Evolutionary conservation across 2,329 filamentous ascomycete genomes (phyloP), one percentile per base, ranked within the genome.

Genomic region (Thermoascus crustaceus): DNA sequence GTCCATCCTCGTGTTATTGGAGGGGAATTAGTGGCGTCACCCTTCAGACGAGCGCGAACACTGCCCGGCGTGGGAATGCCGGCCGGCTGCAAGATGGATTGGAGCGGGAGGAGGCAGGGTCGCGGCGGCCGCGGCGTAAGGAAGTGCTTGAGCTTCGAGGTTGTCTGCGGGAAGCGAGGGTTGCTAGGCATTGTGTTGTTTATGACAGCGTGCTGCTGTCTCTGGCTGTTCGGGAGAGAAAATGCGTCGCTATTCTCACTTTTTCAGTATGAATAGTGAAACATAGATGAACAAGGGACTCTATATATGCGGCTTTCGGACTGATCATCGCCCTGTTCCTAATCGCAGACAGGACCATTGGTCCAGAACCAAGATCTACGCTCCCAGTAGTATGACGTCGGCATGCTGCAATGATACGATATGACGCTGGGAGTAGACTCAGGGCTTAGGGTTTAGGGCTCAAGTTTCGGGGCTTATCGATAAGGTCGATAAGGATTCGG

Each of bases 1-100:
- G 48, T 49, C 61, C 61, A 65, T 17, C 50, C 47, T 16, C 54
- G 47, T 25, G 34, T 14, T 33, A 20, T 30, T 40, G 30, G 13
- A 32, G 14, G 19, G 5, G 17, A 3, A 22, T n/a, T 29, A 21
- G 21, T 27, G 14, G 42, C 43, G 20, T 33, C 19, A 27, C 51
- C 44, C 11, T 50, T 32, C 7, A 42, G 35, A 10, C 44, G 48
- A 11, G 24, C 34, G 18, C 45, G 49, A 25, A 43, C 32, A 14
- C 34, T 34, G 20, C 21, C 26, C 7, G 42, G 40, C 4, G 43
- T 41, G 18, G 35, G 35, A 16, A 44, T 25, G 4, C 30, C 37
- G 32, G 40, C 26, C 13, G 46, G 36, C 23, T 42, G 45, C 25
- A 43, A 33, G 16, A 45, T 32, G 5, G 45, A 44, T 23, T 41